Conservation (phyloP, 1,284 basidiomycete genomes). For the Xanthoconium separans region DNA sequence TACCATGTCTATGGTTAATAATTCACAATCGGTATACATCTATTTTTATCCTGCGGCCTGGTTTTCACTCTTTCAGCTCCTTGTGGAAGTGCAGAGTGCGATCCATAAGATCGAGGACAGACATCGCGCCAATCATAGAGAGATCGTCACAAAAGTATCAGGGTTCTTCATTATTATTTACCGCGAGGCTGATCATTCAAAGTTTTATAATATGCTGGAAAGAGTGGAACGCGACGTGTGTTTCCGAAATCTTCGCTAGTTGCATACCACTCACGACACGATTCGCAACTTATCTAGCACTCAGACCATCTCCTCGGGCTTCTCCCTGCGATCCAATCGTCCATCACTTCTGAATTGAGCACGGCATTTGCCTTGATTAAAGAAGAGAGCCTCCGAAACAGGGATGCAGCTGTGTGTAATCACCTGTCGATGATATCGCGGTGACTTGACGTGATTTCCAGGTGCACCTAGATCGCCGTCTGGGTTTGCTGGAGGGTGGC, state of each 20-base stretch:
- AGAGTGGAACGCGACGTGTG: slow-evolving; percentile 25
- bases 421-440: slow-evolving; percentile 1
- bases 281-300: slow-evolving; percentile 19
- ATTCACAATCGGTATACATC: slow-evolving; percentile 21
- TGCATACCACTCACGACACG: slow-evolving; percentile 4
- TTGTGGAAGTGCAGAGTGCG: slow-evolving; percentile 20
- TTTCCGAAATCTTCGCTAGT: slow-evolving; percentile 3
- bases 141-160: slow-evolving; percentile 26
- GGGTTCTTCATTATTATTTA: slow-evolving; percentile 2
- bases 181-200: slow-evolving; percentile 14
- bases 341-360: slow-evolving; percentile 26
- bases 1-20: slow-evolving; percentile 13
- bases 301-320: slow-evolving; percentile 29
- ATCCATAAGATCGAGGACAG: slow-evolving; percentile 22
- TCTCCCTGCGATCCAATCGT: slow-evolving; percentile 26
- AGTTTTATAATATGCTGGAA: slow-evolving; percentile 28
- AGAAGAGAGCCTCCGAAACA: slow-evolving; percentile 32
- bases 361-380: slow-evolving; percentile 28
- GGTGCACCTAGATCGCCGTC: slow-evolving; percentile 25
- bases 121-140: slow-evolving; percentile 20
- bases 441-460: slow-evolving; percentile 18
- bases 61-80: slow-evolving; percentile 22
- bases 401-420: slow-evolving; percentile 21
- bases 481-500: slow-evolving; percentile 26
- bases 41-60: not conserved